Evolutionary conservation across 2,329 filamentous ascomycete species (phyloP).

Genomic region (Aspergillus quadricinctus): DNA sequence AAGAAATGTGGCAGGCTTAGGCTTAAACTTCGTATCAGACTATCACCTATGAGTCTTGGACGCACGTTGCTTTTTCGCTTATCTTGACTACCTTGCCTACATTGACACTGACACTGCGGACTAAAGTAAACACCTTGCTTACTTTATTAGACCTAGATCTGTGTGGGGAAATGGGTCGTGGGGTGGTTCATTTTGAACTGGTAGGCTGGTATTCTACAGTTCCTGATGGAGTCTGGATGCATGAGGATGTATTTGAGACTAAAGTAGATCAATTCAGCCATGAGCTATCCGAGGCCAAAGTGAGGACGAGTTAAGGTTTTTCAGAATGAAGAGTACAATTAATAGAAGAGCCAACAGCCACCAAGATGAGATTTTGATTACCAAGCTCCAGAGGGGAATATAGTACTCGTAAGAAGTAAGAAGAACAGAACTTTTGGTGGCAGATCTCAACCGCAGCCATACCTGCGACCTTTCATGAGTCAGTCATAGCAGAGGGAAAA

Average conservation of each 20-base stretch:
- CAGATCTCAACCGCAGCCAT: not conserved
- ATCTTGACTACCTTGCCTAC: not conserved
- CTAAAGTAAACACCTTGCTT: not conserved
- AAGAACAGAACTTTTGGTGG: constrained; percentile 3
- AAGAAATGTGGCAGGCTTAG: not conserved
- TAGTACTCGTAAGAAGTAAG: not conserved
- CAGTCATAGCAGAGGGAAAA: not conserved
- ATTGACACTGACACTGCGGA: no score
- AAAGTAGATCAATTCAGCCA: no score
- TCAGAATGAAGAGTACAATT: not conserved
- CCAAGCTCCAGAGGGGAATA: not conserved
- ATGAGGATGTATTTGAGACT: not conserved
- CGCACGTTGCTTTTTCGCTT: not conserved
- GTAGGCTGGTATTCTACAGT: no score
- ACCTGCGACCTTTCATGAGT: not conserved
- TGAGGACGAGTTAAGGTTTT: not conserved
- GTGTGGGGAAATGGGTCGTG: not conserved
- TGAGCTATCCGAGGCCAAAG: no score
- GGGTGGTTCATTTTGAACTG: no score
- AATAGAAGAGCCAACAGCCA: not conserved
- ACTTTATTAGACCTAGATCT: not conserved
- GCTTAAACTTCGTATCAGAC: not conserved
- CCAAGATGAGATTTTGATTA: not conserved
- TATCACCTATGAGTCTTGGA: not conserved
- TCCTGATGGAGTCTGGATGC: not conserved